Conservation (phyloP, 495 filamentous ascomycete species). For the Annulohypoxylon nitens region DNA sequence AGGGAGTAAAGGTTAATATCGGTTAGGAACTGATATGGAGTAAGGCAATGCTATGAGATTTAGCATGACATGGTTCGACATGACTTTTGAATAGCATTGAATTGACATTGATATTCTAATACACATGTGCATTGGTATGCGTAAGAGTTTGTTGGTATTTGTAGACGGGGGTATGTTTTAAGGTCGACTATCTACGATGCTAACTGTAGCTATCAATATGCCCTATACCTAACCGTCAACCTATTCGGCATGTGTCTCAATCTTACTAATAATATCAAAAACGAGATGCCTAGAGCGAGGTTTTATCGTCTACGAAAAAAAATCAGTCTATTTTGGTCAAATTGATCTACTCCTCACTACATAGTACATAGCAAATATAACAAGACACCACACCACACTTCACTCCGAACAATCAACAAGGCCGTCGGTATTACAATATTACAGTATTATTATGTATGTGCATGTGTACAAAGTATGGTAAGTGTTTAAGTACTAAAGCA, state of each 20-base stretch:
- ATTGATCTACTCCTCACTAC: conserved; percentile 10
- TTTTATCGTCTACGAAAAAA: too few species aligned
- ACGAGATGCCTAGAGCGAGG: too few species aligned
- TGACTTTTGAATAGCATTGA: not conserved
- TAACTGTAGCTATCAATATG: too few species aligned
- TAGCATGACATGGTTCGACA: not conserved
- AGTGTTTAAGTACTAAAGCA: not conserved
- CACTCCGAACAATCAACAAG: not conserved
- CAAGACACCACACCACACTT: not conserved
- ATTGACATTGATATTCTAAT: not conserved
- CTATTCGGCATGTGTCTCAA: too few species aligned
- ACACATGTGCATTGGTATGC: not conserved
- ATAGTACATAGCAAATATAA: conserved; percentile 24
- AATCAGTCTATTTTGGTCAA: not conserved
- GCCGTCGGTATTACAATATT: conserved; percentile 27
- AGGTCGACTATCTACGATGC: too few species aligned
- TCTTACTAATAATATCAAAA: too few species aligned
- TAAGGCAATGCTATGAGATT: not conserved
- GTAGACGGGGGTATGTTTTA: not conserved
- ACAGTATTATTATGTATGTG: conserved; percentile 21
- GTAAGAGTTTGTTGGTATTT: not conserved
- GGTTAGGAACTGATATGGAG: conserved; percentile 1
- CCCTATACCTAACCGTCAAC: too few species aligned
- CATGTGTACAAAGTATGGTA: not conserved
- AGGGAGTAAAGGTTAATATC: not conserved